Evolutionary conservation across 371 early-diverging fungal genomes (phyloP).

Genomic region (Nematocida sp.): DNA sequence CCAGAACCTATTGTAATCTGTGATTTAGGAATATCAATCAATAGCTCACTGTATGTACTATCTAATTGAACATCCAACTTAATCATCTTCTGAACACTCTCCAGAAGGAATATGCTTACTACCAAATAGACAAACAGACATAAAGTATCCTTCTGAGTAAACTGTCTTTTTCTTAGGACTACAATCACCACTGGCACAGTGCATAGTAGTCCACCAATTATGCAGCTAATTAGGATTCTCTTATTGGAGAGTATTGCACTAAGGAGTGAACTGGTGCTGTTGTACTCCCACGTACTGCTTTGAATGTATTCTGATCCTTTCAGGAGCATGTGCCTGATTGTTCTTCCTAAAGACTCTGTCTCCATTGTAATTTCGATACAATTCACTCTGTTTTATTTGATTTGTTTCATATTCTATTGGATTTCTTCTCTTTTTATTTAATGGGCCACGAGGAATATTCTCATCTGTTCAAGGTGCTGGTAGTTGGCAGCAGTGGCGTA

Average conservation of each 20-base stretch:
- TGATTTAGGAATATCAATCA: slow-evolving; percentile 10
- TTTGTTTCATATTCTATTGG: slow-evolving; percentile 19
- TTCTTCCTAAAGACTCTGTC: slow-evolving; percentile 18
- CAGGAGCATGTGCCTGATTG: slow-evolving; percentile 12
- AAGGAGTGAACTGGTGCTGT: neutral
- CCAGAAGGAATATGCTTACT: slow-evolving; percentile 37
- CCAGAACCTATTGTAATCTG: neutral
- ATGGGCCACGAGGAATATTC: slow-evolving; percentile 66
- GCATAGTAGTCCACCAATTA: neutral
- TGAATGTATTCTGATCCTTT: neutral
- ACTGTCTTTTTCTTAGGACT: slow-evolving; percentile 17
- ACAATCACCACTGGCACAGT: neutral
- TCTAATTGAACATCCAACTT: slow-evolving; percentile 15
- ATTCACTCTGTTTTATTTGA: neutral
- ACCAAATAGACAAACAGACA: slow-evolving; percentile 46
- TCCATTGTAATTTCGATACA: neutral
- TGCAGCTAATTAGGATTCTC: neutral
- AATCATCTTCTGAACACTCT: slow-evolving; percentile 38
- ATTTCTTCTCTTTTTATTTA: slow-evolving; percentile 38
- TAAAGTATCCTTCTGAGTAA: slow-evolving; percentile 47
- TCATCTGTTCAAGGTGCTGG: slow-evolving; percentile 86
- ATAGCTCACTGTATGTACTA: slow-evolving; percentile 6
- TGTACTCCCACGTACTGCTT: slow-evolving; percentile 28
- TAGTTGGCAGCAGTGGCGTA: slow-evolving; percentile 94
- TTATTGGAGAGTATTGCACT: slow-evolving; percentile 1